phyloP scores from a whole-genome alignment of 148 eudicot species.

The Vaccinium corymbosum region DNA sequence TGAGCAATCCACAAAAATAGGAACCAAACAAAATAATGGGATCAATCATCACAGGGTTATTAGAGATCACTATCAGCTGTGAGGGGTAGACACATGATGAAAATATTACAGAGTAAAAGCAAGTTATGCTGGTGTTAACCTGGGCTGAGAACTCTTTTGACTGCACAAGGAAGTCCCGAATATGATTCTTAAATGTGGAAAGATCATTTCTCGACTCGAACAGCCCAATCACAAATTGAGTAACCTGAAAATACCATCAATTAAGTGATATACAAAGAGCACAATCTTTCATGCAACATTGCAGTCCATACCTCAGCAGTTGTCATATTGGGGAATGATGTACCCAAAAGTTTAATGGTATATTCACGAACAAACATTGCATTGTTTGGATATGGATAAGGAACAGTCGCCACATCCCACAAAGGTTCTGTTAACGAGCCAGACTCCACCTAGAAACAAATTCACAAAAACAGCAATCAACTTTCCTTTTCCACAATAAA shows the following conservation, averaged over 20 bases:
- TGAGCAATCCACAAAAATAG: background rate
- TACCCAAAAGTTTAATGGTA: constrained; percentile 80
- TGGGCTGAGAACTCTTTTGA: constrained; percentile 97
- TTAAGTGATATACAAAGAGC: constrained; percentile 9
- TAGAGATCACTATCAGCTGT: background rate
- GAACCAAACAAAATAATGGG: background rate
- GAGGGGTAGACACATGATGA: too few relatives aligned
- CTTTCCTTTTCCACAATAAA: background rate
- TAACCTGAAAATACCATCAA: constrained; percentile 48
- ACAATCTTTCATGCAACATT: background rate
- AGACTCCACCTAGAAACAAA: constrained; percentile 59
- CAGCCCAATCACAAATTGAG: constrained; percentile 86
- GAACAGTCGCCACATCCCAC: constrained; percentile 80
- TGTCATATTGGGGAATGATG: constrained; percentile 96
- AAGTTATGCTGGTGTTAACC: constrained; percentile 37
- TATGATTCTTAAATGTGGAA: constrained; percentile 83
- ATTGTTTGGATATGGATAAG: constrained; percentile 77
- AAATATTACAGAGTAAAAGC: background rate
- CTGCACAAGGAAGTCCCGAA: constrained; percentile 92
- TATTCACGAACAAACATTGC: constrained; percentile 74
- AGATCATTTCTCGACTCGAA: constrained; percentile 73
- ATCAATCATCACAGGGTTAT: background rate
- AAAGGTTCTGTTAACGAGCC: constrained; percentile 79
- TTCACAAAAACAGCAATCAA: background rate
- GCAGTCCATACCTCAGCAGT: constrained; percentile 56